Evolutionary conservation across 192 early-diverging fungal species (phyloP).

Genomic region (Rhizoclosmatium sp.): DNA sequence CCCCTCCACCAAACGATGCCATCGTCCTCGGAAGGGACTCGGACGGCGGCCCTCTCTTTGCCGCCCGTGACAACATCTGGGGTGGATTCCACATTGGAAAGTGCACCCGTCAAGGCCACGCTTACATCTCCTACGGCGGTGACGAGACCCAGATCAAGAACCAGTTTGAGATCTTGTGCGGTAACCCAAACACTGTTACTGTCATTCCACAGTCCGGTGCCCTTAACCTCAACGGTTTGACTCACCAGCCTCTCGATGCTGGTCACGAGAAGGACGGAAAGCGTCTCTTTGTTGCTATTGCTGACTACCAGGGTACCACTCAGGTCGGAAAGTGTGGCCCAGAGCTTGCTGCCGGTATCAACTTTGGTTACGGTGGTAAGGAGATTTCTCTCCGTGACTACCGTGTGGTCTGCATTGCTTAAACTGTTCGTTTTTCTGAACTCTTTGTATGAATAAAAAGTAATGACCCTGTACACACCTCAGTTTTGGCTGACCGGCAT

Average conservation of each 20-base stretch:
- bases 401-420: slow-evolving; percentile 24
- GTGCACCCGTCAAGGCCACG: slow-evolving; percentile 32
- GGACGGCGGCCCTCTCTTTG: slow-evolving; percentile 68
- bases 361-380: slow-evolving; percentile 36
- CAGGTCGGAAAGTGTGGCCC: slow-evolving; percentile 28
- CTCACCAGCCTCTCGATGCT: slow-evolving; percentile 58
- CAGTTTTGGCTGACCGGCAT: too few species aligned
- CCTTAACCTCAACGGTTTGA: slow-evolving; percentile 49
- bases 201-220: slow-evolving; percentile 58
- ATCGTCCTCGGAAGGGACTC: slow-evolving; percentile 62
- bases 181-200: slow-evolving; percentile 60
- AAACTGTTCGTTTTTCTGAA: background rate
- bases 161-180: slow-evolving; percentile 66
- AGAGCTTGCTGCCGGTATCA: slow-evolving; percentile 11
- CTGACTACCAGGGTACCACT: slow-evolving; percentile 53
- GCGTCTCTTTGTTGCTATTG: slow-evolving; percentile 62
- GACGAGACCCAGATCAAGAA: slow-evolving; percentile 57
- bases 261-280: slow-evolving; percentile 64
- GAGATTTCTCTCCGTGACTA: slow-evolving; percentile 38
- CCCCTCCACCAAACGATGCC: slow-evolving; percentile 49
- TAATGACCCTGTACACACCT: background rate
- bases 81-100: slow-evolving; percentile 55
- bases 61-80: slow-evolving; percentile 53
- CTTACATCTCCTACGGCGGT: slow-evolving; percentile 60
- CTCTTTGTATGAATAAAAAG: background rate